Evolutionary conservation across 306 rosid genomes (phyloP), one percentile per base, ranked within the genome.

Genomic region (Dryas drummondii): DNA sequence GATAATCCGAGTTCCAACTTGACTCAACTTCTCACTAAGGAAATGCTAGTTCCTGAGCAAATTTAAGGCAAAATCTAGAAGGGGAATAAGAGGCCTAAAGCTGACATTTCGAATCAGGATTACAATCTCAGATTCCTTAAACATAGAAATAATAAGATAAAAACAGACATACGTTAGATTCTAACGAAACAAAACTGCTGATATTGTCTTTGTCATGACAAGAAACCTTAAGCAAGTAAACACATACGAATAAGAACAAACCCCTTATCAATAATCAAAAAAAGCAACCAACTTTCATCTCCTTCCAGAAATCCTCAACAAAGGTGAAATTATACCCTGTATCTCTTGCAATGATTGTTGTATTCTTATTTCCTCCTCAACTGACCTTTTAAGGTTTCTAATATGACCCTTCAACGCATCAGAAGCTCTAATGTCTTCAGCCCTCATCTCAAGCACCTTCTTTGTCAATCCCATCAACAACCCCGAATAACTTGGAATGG

Each of bases 291-390:
- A 74, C 66, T n/a, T 77, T 86, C 87, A 91, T 85, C 93, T 82
- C 77, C 90, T 89, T 70, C 88, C 97, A 41, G 96, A 92, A 71
- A 90, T 85, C 82, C 86, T 90, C 75, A 94, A 60, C 75, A 94
- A 68, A 56, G 97, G 99, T 66, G 97, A 88, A 40, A 94, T 85
- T 55, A 92, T 84, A 76, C 99, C 97, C 75, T 87, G 96, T 66
- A 94, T 89, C 87, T 92, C 93, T 57, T 79, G 92, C 88, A 94
- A 79, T 4, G 89, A 78, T 22, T 78, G 87, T 67, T 92, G 99
- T 81, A 88, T 77, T 65, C 83, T 82, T 12, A 90, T 86, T 89
- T 94, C 97, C 76, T 91, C 97, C 1, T 84, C 91, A 14, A 92
- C 78, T 9, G 89, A 80, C n/a, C 96, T 77, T 87, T 86, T 91